Conservation (phyloP, 1,284 basidiomycete genomes). For the Dichomitus squalens region DNA sequence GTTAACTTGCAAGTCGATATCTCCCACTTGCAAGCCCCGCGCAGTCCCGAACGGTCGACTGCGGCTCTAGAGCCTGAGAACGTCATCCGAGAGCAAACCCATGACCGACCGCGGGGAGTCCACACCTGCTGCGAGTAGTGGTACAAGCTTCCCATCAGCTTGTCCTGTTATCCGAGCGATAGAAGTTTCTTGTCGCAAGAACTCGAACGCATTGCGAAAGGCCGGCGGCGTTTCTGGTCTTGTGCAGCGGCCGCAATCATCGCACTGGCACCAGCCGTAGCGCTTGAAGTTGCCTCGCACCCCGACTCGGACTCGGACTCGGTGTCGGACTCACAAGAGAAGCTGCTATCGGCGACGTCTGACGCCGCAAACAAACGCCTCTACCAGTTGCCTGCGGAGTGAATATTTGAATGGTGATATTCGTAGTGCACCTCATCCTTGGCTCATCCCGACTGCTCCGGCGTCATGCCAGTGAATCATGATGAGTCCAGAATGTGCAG, state of each 20-base stretch:
- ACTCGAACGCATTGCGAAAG: neutral
- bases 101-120: constrained; percentile 6
- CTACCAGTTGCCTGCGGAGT: neutral
- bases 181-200: neutral
- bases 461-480: neutral
- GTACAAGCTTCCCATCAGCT: neutral
- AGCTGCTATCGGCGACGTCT: neutral
- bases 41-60: constrained; percentile 14
- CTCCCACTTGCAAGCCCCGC: neutral
- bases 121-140: neutral
- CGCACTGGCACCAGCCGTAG: neutral
- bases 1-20: neutral
- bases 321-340: neutral
- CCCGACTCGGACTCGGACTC: neutral
- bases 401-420: neutral
- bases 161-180: neutral
- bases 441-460: neutral
- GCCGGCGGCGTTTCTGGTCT: neutral
- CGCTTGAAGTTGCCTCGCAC: neutral
- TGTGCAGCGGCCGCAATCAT: too few species aligned
- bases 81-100: constrained; percentile 1
- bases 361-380: neutral
- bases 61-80: constrained; percentile 17
- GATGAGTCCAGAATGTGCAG: neutral
- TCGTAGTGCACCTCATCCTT: neutral